These are phyloP conservation scores for Avena insularis DNA, from an alignment of 176 grass and related monocot species.

Conservation along the genomic window DNA sequence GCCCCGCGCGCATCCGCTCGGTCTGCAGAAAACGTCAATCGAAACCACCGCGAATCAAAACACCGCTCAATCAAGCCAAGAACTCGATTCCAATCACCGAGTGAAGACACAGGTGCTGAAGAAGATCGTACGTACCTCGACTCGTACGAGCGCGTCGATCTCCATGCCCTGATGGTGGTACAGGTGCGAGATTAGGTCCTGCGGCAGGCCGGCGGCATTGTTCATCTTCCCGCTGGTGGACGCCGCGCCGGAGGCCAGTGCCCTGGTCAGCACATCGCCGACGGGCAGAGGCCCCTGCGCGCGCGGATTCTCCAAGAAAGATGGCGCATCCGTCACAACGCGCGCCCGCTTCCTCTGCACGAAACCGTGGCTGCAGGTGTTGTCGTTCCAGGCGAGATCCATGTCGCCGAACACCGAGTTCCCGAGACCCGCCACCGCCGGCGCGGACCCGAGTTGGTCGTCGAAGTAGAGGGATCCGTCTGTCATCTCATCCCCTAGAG, in stretches of 20 bases:
- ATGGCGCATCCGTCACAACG: not conserved
- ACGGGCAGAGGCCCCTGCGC: not conserved
- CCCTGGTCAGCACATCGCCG: not conserved
- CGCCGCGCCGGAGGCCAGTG: constrained; percentile 2
- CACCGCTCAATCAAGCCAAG: not conserved
- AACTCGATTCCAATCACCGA: not conserved
- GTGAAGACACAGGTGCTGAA: not conserved
- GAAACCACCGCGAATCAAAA: not conserved
- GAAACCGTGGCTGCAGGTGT: not conserved
- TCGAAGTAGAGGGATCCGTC: not conserved
- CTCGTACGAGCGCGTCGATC: constrained; percentile 47
- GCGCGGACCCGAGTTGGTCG: not conserved
- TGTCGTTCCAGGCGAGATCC: constrained; percentile 9
- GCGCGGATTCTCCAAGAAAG: not conserved
- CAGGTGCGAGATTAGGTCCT: constrained; percentile 38
- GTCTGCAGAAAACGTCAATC: constrained; percentile 25
- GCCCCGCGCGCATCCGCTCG: constrained; percentile 37
- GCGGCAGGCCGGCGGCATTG: constrained; percentile 4
- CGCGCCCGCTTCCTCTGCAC: constrained; percentile 46
- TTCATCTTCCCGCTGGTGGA: constrained; percentile 43
- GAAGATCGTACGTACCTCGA: constrained; percentile 40
- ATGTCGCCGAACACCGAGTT: constrained; percentile 10
- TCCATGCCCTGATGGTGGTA: constrained; percentile 47
- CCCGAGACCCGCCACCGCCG: not conserved
- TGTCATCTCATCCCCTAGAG: not conserved